phyloP scores from a whole-genome alignment of 257 asterid genomes.

The Apocynum venetum region DNA sequence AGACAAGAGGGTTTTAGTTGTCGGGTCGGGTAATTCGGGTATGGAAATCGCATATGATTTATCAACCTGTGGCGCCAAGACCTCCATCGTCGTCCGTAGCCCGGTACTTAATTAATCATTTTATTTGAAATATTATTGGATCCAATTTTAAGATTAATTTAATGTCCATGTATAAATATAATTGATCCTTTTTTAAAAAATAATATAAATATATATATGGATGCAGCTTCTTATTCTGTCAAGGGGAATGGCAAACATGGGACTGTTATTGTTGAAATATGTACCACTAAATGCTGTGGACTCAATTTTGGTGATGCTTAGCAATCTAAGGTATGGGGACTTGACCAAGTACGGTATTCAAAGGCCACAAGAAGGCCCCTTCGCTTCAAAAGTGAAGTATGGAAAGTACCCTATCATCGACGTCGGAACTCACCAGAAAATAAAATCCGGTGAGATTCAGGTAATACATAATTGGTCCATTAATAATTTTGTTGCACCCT shows the following conservation, averaged over 20 bases:
- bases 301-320: conserved; percentile 19
- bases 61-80: conserved; percentile 45
- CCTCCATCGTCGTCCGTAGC: conserved; percentile 70
- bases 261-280: conserved; percentile 24
- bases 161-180: too few relatives aligned
- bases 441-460: conserved; percentile 58
- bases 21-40: conserved; percentile 89
- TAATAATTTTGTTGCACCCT: too few relatives aligned
- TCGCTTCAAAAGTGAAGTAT: conserved; percentile 33
- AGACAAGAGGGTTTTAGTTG: conserved; percentile 52
- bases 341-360: conserved; percentile 44
- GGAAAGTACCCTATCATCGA: conserved; percentile 76
- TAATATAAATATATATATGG: too few relatives aligned
- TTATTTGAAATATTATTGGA: not conserved
- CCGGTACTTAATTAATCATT: conserved; percentile 36
- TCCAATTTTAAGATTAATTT: too few relatives aligned
- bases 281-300: conserved; percentile 37
- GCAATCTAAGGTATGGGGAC: conserved; percentile 57
- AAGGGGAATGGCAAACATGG: conserved; percentile 33
- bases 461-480: conserved; percentile 16
- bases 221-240: conserved; percentile 57
- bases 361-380: conserved; percentile 64
- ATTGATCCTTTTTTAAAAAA: too few relatives aligned
- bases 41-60: conserved; percentile 84
- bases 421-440: conserved; percentile 50